Evolutionary conservation across 441 rosid genomes (phyloP).

Genomic region (Pelargonium citronellum): DNA sequence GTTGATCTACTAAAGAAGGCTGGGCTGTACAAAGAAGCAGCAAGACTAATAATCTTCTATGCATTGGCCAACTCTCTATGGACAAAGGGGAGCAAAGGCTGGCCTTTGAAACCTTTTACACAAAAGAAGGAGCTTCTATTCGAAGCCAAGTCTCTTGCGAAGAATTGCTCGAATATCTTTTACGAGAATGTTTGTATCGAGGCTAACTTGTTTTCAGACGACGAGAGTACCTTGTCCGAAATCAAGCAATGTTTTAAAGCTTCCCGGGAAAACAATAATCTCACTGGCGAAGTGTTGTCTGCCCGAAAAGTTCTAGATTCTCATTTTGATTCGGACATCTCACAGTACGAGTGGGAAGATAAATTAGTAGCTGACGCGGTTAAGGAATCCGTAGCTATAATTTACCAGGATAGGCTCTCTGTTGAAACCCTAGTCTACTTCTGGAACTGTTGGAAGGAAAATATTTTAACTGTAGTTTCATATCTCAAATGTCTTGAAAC

Average conservation of each 20-base stretch:
- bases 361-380: constrained; percentile 22
- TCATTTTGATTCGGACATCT: constrained; percentile 26
- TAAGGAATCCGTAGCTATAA: constrained; percentile 19
- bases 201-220: constrained; percentile 30
- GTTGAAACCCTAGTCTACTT: constrained; percentile 30
- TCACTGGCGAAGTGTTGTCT: constrained; percentile 34
- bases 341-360: constrained; percentile 31
- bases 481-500: constrained; percentile 22
- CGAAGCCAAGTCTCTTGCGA: constrained; percentile 33
- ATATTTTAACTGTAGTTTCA: constrained; percentile 25
- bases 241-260: constrained; percentile 25
- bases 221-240: constrained; percentile 18
- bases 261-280: constrained; percentile 27
- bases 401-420: constrained; percentile 21
- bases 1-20: constrained; percentile 36
- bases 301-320: constrained; percentile 39
- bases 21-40: constrained; percentile 30
- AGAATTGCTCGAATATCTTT: constrained; percentile 22
- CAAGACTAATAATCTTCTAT: constrained; percentile 29
- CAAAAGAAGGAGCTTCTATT: constrained; percentile 33
- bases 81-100: constrained; percentile 38
- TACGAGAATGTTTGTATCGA: constrained; percentile 26
- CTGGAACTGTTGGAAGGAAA: constrained; percentile 42
- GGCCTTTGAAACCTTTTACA: constrained; percentile 44
- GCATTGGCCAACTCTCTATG: constrained; percentile 43